Evolutionary conservation across 2,329 filamentous ascomycete species (phyloP), one percentile per base, ranked within the genome.

Genomic region (Uncinocarpus reesii): DNA sequence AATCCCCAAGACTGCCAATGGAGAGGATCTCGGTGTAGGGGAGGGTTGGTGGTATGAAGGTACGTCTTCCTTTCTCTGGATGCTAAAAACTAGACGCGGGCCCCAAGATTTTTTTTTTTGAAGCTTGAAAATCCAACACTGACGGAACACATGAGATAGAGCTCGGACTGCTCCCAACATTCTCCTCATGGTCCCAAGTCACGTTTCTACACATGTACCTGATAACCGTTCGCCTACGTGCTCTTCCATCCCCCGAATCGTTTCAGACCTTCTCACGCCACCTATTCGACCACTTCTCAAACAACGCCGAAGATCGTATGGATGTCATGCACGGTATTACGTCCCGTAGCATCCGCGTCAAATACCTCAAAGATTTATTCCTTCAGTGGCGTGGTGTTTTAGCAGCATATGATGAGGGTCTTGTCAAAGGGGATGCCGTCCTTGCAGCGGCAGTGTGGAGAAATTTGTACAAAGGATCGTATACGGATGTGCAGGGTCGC

Each of bases 151-250:
- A 34, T 7, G 34, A 15, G 35, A 11, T 59, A 94, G 86, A 82
- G 44, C 79, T 95, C 54, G 78, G 78, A 21, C 78, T 98, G 15
- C 75, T 78, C 26, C 86, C 88, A 0, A 96, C 88, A 0, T 98
- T 98, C 67, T 89, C 83, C 62, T 90, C 86, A 49, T 98, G 92
- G 92, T 86, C 88, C 16, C 89, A 96, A 67, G 83, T 96, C 37
- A 92, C 89, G 29, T 94, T 95, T 75, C 77, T 98, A 50, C 90
- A 98, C 72, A 84, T 98, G 77, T 96, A 95, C 73, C 77, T 95
- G 50, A 69, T 96, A 51, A 84, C 86, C 48, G 84, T 86, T 40
- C 84, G 89, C 49, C 72, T 95, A 58, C 84, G 92, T 55, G 82
- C 81, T 65, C 79, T 95, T 57, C 81, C 65, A 13, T 61, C 86